phyloP scores from a whole-genome alignment of 495 filamentous ascomycete genomes.

The Daldinia bambusicola region DNA sequence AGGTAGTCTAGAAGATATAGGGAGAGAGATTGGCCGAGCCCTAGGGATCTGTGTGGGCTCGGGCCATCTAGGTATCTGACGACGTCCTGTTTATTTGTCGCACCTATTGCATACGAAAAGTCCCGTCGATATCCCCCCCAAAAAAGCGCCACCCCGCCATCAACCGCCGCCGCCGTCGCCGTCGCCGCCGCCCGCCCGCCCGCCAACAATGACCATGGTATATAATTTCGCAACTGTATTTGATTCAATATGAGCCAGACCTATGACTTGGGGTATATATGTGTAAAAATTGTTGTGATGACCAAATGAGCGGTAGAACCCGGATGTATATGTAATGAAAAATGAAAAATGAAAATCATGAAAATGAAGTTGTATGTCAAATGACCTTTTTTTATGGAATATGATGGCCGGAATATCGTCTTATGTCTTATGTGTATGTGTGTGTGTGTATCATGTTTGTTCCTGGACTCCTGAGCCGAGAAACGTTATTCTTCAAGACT shows the following conservation, averaged over 20 bases:
- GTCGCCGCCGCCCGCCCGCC: constrained; percentile 9
- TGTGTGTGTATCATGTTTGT: no score
- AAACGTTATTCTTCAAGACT: not conserved
- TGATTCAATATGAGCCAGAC: constrained; percentile 43
- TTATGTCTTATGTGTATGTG: no score
- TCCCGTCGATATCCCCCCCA: constrained; percentile 16
- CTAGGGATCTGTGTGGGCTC: not conserved
- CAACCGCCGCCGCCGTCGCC: constrained; percentile 3
- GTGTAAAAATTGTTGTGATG: constrained; percentile 30
- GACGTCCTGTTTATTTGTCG: constrained; percentile 19
- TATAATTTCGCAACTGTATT: constrained; percentile 40
- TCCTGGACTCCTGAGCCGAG: not conserved
- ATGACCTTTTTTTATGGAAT: not conserved
- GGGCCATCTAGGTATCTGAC: constrained; percentile 6
- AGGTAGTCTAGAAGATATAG: constrained; percentile 21
- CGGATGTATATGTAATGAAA: constrained; percentile 24
- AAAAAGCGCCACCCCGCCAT: constrained; percentile 32
- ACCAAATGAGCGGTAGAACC: constrained; percentile 32
- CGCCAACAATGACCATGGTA: constrained; percentile 37
- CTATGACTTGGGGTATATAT: constrained; percentile 43
- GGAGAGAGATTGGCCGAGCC: not conserved
- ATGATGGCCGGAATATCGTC: not conserved
- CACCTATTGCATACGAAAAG: constrained; percentile 10
- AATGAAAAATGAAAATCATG: constrained; percentile 11
- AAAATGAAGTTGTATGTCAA: not conserved